Conservation (phyloP, 352 stramenopile genomes). For the Phytophthora colocasiae region DNA sequence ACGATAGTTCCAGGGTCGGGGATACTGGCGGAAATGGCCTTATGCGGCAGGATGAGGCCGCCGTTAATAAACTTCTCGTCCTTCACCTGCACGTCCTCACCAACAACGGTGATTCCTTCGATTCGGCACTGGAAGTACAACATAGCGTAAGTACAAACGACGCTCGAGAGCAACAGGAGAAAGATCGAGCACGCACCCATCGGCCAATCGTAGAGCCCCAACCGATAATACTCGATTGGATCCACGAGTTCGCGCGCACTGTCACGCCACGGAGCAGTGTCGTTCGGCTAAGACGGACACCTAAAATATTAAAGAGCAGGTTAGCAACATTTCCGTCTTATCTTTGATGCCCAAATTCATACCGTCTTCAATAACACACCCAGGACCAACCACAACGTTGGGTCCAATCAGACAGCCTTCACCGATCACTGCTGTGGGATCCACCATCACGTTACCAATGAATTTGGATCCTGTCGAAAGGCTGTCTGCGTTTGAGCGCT, state of each 20-base stretch:
- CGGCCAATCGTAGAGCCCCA: constrained; percentile 89
- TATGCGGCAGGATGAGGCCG: constrained; percentile 88
- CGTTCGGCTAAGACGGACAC: constrained; percentile 84
- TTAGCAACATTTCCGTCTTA: neutral
- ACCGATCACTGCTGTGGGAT: constrained; percentile 77
- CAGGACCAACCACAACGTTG: constrained; percentile 85
- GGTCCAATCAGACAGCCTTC: constrained; percentile 85
- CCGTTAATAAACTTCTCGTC: constrained; percentile 92
- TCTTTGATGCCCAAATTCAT: neutral
- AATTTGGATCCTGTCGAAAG: constrained; percentile 76
- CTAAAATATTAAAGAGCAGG: constrained; percentile 29
- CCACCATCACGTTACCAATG: constrained; percentile 88
- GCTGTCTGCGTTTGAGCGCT: constrained; percentile 48
- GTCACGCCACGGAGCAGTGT: constrained; percentile 82
- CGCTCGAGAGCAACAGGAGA: neutral
- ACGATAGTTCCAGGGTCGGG: constrained; percentile 89
- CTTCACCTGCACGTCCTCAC: constrained; percentile 89
- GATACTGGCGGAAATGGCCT: constrained; percentile 88
- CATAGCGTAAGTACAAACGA: neutral
- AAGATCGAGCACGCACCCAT: constrained; percentile 55
- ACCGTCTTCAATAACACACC: constrained; percentile 89
- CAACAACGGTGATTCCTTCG: constrained; percentile 85
- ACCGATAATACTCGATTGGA: constrained; percentile 90
- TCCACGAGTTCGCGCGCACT: constrained; percentile 84
- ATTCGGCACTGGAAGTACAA: constrained; percentile 69